Base-by-base conservation (phyloP, 2,329 filamentous ascomycete genomes). In the Sphaerulina musiva region DNA sequence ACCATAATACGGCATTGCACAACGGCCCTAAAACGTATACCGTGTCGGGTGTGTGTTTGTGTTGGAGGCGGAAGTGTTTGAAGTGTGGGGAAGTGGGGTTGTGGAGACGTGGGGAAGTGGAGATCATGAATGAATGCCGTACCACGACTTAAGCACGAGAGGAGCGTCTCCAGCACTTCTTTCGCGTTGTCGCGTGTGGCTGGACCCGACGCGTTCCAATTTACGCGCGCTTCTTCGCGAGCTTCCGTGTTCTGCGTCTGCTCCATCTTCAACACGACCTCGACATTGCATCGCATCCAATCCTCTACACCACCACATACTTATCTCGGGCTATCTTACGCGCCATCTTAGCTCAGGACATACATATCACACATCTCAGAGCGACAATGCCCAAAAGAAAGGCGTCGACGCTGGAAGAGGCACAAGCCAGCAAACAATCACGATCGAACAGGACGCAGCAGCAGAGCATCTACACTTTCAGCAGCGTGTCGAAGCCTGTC, bases 271-370 rank as follows among this genome's bases (percentile, higher is more conserved):
- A 38, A 32, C 39, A 20, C 40, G 14, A 43, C 45, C 29, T 41
- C 41, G 48, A 45, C 41, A 45, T 51, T 38, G 20, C 48, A 51
- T 51, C 41, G 34, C 48, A 45, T 45, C 23, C 7, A 41, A 51
- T 51, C 48, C 34, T 51, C 41, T 51, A 44, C 20, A 45, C 48
- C 34, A 26, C 42, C 41, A 26, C 49, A 57, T 59, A 34, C 53
- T 23, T 45, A 53, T 54, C 14, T 20, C 53, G 45, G 20, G 39
- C 4, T 54, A 57, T 57, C 53, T 44, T 51, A 55, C 49, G 23
- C 39, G 29, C 46, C 56, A 62, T 60, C 34, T 51, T 58, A 62
- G 29, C 44, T 32, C 58, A 36, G 53, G 96, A 55, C 83, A 82
- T 60, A 95, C 83, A 53, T 81, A 58, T 31, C 26, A 50, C 26